A percentile compares a stretch with the other conserved stretches of the same genome.
These are phyloP conservation scores for Penicillium janthinellum DNA, from an alignment of 2,329 filamentous ascomycete genomes.

Conservation along the genomic window DNA sequence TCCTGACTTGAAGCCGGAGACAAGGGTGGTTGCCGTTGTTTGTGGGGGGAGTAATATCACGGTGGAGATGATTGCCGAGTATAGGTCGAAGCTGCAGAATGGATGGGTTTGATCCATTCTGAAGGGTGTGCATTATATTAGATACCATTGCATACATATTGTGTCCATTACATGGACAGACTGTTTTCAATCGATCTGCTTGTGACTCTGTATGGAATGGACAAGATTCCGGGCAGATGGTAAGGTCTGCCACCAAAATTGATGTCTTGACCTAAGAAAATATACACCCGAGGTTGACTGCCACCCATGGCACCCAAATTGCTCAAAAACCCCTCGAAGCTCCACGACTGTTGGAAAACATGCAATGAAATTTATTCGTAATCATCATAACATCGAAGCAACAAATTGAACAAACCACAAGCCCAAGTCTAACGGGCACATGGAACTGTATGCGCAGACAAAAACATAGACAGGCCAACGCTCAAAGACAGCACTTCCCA, in stretches of 20 bases:
- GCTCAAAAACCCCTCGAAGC: too few relatives aligned
- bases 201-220: too few relatives aligned
- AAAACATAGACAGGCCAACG: not conserved
- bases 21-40: constrained; percentile 40
- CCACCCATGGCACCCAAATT: too few relatives aligned
- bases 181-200: too few relatives aligned
- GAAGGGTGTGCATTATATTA: not conserved
- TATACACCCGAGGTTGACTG: too few relatives aligned
- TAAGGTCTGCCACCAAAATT: not conserved
- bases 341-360: not conserved
- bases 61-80: constrained; percentile 53
- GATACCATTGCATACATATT: not conserved
- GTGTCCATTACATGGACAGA: too few relatives aligned
- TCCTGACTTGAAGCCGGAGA: constrained; percentile 31
- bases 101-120: constrained; percentile 29
- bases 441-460: not conserved
- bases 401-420: not conserved
- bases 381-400: constrained; percentile 22
- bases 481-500: constrained; percentile 12
- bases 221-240: too few relatives aligned
- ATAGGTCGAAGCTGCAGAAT: constrained; percentile 45
- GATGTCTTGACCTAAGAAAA: not conserved
- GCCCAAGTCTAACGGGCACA: constrained; percentile 19
- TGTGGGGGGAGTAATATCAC: constrained; percentile 54
- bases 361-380: constrained; percentile 19